These are phyloP conservation scores for Leccinum rimulosum DNA, from an alignment of 768 basidiomycete species.

Conservation along the genomic window DNA sequence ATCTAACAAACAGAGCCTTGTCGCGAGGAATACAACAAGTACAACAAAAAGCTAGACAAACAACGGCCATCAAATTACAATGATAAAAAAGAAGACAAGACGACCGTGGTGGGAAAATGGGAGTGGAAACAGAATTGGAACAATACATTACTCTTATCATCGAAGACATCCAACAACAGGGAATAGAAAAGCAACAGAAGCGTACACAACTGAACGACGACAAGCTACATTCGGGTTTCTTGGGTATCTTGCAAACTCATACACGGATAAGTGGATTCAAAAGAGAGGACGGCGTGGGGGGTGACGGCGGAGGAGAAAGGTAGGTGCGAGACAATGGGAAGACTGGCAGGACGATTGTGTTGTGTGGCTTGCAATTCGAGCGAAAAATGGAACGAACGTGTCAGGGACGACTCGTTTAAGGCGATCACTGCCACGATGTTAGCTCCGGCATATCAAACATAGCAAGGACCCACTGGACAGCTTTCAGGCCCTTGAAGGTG, in stretches of 20 bases:
- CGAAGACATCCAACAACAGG: constrained; percentile 8
- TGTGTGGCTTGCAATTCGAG: not conserved
- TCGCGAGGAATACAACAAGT: constrained; percentile 5
- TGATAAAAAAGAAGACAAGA: constrained; percentile 2
- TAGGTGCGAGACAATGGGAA: not conserved
- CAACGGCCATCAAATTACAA: not conserved
- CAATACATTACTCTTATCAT: constrained; percentile 3
- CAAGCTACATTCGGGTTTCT: constrained; percentile 18
- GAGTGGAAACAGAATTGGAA: not conserved
- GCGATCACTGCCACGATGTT: not conserved
- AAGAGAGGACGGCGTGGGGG: not conserved
- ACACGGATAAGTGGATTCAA: constrained; percentile 4
- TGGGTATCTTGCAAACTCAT: constrained; percentile 12
- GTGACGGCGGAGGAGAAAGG: not conserved
- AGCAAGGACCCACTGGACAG: not conserved
- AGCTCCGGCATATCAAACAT: not conserved
- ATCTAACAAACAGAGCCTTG: not conserved
- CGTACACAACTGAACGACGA: constrained; percentile 16
- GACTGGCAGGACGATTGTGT: not conserved
- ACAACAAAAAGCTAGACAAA: constrained; percentile 7
- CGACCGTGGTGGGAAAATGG: not conserved
- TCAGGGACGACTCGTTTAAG: not conserved
- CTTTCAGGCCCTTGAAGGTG: not conserved
- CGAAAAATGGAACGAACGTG: not conserved
- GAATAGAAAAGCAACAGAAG: constrained; percentile 7